A percentile compares a stretch with the other conserved stretches of the same genome.
phyloP scores from a whole-genome alignment of 2,329 filamentous ascomycete species.

The Lachnellula subtilissima region DNA sequence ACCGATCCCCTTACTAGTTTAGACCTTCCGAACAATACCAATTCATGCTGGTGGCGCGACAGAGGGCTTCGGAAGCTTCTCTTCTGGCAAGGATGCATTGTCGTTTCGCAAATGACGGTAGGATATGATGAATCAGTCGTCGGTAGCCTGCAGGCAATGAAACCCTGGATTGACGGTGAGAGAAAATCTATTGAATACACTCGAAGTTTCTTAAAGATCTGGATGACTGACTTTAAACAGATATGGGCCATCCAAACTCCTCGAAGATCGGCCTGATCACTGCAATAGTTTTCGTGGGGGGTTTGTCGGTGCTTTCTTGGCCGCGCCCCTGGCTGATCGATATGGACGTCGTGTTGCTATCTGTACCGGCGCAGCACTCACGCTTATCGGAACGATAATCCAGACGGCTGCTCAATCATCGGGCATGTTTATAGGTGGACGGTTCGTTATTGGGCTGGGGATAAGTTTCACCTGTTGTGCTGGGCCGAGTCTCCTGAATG shows the following conservation, averaged over 20 bases:
- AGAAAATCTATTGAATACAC: not conserved
- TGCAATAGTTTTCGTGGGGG: constrained; percentile 14
- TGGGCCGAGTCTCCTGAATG: constrained; percentile 6
- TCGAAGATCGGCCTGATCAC: constrained; percentile 15
- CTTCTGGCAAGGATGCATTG: constrained; percentile 9
- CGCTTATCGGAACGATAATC: constrained; percentile 39
- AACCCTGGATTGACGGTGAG: constrained; percentile 12
- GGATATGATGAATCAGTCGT: constrained; percentile 15
- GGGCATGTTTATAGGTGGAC: constrained; percentile 38
- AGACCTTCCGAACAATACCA: constrained; percentile 12
- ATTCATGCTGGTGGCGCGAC: constrained; percentile 15
- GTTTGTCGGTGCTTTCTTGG: constrained; percentile 8
- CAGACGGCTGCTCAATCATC: constrained; percentile 38
- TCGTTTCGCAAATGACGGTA: constrained; percentile 15
- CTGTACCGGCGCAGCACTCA: constrained; percentile 29
- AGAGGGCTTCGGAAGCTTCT: constrained; percentile 9
- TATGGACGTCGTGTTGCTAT: constrained; percentile 15
- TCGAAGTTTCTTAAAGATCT: not conserved
- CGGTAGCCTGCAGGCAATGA: constrained; percentile 16
- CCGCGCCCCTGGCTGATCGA: constrained; percentile 11
- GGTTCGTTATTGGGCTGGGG: constrained; percentile 36
- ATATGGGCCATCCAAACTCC: constrained; percentile 9
- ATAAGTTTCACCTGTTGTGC: constrained; percentile 12
- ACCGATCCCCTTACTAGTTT: constrained; percentile 3
- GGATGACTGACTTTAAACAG: not conserved